Percentiles rank a stretch among this genome's conserved stretches.
Conservation (phyloP, 352 stramenopile species). For the Globisporangium alternatum region DNA sequence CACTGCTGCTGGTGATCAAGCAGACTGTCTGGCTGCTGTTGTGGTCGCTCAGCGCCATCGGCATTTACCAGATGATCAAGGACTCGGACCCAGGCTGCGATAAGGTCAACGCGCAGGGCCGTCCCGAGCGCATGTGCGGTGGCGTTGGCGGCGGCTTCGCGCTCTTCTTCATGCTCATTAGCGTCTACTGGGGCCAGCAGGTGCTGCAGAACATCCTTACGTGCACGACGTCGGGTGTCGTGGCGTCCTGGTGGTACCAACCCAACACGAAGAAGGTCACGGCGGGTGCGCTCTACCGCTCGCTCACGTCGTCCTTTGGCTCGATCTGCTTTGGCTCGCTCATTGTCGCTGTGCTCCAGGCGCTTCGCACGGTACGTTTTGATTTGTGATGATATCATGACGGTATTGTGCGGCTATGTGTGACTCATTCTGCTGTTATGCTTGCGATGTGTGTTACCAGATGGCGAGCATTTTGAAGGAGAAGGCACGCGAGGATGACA, state of each 20-base stretch:
- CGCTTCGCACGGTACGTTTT: constrained; percentile 54
- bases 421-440: not conserved
- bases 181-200: constrained; percentile 83
- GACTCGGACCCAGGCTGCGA: constrained; percentile 63
- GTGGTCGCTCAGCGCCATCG: constrained; percentile 64
- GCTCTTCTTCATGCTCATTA: constrained; percentile 82
- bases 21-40: constrained; percentile 74
- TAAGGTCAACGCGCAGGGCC: constrained; percentile 27
- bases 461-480: constrained; percentile 69
- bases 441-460: constrained; percentile 19
- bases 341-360: constrained; percentile 84
- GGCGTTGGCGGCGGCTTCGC: constrained; percentile 50
- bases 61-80: constrained; percentile 73
- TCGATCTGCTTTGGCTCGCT: constrained; percentile 86
- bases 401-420: not conserved
- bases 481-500: constrained; percentile 73
- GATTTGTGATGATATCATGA: not conserved
- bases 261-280: constrained; percentile 51
- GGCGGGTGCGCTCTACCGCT: constrained; percentile 70
- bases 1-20: constrained; percentile 63
- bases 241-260: constrained; percentile 87
- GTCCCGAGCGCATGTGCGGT: constrained; percentile 45
- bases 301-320: constrained; percentile 74
- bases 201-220: constrained; percentile 84
- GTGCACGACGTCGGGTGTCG: constrained; percentile 72